Evolutionary conservation across 2,329 filamentous ascomycete species (phyloP).

Genomic region (Sclerotinia borealis): DNA sequence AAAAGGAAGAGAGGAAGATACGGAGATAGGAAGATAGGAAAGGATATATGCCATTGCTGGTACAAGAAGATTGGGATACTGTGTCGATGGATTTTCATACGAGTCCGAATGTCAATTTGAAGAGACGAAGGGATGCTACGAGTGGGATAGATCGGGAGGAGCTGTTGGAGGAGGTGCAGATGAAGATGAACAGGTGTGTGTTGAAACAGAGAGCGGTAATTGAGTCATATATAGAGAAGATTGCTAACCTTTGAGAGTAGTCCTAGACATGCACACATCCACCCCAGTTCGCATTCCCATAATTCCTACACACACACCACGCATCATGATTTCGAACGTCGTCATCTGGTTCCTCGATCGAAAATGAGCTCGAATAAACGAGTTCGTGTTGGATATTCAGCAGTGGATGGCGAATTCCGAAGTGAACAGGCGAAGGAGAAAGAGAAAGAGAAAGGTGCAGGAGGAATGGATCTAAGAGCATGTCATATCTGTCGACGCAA

Average conservation of each 20-base stretch:
- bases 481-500: constrained; percentile 64
- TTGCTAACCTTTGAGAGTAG: neutral
- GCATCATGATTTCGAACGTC: neutral
- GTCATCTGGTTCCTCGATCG: neutral
- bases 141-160: neutral
- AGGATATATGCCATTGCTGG: constrained; percentile 25
- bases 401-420: neutral
- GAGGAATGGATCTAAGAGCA: constrained; percentile 38
- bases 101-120: constrained; percentile 12
- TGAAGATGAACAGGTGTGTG: constrained; percentile 15
- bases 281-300: neutral
- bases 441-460: neutral
- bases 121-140: constrained; percentile 24
- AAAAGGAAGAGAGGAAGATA: neutral
- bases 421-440: neutral
- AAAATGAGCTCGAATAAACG: constrained; percentile 5
- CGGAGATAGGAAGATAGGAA: neutral
- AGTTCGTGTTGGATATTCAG: neutral
- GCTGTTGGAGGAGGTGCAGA: constrained; percentile 8
- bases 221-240: neutral
- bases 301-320: neutral
- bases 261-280: neutral
- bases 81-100: constrained; percentile 7
- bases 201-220: neutral
- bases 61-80: constrained; percentile 16